Percentiles rank a stretch among this genome's conserved stretches.
These are phyloP conservation scores for Sarocladium strictum DNA, from an alignment of 2,329 filamentous ascomycete species.

Conservation along the genomic window DNA sequence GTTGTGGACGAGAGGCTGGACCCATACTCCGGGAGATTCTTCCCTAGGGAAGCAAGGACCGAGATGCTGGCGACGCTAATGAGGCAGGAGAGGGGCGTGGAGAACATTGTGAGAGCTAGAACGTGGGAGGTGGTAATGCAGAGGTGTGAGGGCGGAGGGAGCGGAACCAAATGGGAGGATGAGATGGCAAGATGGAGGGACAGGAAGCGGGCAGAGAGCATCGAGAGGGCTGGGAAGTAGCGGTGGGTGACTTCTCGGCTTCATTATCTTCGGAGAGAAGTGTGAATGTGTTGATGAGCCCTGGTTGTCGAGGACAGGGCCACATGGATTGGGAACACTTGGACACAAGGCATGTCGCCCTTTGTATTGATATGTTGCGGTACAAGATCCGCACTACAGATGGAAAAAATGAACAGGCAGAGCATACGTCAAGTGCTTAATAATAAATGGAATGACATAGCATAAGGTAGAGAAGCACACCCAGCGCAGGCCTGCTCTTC, in stretches of 20 bases:
- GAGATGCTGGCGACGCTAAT: conserved; percentile 70
- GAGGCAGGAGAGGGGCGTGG: conserved; percentile 69
- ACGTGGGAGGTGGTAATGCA: conserved; percentile 77
- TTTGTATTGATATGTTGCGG: not conserved
- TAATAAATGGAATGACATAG: no score
- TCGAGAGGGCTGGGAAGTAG: not conserved
- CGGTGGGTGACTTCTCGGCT: not conserved
- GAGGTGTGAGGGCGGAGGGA: conserved; percentile 58
- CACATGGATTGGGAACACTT: no score
- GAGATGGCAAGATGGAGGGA: conserved; percentile 59
- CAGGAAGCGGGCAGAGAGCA: conserved; percentile 14
- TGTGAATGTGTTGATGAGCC: no score
- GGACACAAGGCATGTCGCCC: no score
- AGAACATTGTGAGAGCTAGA: conserved; percentile 71
- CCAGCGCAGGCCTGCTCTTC: no score
- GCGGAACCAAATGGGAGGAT: conserved; percentile 55
- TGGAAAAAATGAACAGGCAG: no score
- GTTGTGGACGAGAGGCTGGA: conserved; percentile 85
- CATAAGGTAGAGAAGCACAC: no score
- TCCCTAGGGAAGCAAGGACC: conserved; percentile 71
- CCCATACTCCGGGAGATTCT: conserved; percentile 83
- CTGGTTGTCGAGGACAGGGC: no score
- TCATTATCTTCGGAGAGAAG: not conserved
- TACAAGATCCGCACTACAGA: not conserved
- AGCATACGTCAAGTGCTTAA: no score